phyloP scores from a whole-genome alignment of 2,329 filamentous ascomycete genomes.

The Colletotrichum limetticola region DNA sequence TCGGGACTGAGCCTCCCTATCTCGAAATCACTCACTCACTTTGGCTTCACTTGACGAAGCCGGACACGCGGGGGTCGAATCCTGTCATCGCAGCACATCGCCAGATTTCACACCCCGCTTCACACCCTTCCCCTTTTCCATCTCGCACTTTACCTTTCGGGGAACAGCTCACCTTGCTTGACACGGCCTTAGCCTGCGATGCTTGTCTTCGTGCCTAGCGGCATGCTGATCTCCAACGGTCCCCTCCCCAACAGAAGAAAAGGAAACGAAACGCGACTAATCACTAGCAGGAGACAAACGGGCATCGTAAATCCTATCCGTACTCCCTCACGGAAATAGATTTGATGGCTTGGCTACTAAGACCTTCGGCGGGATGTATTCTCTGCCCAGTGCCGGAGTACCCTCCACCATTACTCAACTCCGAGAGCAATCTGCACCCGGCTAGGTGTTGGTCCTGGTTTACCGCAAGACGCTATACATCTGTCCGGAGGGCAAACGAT shows the following conservation, averaged over 20 bases:
- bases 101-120: background rate
- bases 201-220: background rate
- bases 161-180: background rate
- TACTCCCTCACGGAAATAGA: constrained; percentile 16
- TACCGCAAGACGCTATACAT: background rate
- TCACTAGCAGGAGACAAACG: background rate
- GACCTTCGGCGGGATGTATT: background rate
- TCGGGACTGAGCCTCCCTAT: background rate
- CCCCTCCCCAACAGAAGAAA: background rate
- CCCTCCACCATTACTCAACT: background rate
- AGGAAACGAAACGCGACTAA: constrained; percentile 14
- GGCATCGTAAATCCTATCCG: background rate
- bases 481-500: background rate
- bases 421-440: background rate
- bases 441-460: background rate
- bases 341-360: constrained; percentile 19
- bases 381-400: background rate
- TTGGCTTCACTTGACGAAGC: background rate
- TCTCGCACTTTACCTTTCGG: background rate
- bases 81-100: background rate
- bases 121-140: background rate
- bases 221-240: background rate
- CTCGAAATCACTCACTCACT: background rate
- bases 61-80: background rate
- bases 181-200: background rate